Evolutionary conservation across 345 rosid species (phyloP), one percentile per base, ranked within the genome.

Genomic region (Corymbia maculata): DNA sequence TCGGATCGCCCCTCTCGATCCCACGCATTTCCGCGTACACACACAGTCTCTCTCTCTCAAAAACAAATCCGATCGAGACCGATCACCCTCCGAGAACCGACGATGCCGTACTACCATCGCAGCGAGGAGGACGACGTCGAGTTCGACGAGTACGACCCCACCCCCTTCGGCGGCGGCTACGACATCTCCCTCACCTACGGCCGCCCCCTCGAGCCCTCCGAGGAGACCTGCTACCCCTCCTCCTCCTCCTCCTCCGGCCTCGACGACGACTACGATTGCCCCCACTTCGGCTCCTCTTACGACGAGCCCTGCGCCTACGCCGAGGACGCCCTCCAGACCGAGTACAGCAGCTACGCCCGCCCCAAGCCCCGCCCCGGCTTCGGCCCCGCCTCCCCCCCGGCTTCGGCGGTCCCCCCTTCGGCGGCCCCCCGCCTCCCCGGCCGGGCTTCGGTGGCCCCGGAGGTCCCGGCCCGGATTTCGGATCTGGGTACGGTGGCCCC

Each of bases 161-260:
- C 97, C 44, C 99, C 99, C 0, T 98, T 96, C 92, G 95, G 96
- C 7, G 99, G 99, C 6, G 99, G 99, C 0, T 98, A 93, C 93
- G 97, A 97, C 92, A 64, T 97, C 86, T 49, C 86, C 8, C 59
- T 93, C 90, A 94, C 95, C 21, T 98, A 94, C 89, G 99, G 99
- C 49, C 98, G 98, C 64, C 97, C 99, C 16, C 90, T 97, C 70
- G 93, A 93, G 9, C 96, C 96, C 13, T 93, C 94, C 82, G 95
- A 93, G 1, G 97, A 96, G 80, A 96, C 92, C 49, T 98, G 99
- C 92, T 90, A 97, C 89, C 92, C 95, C 4, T 86, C 90, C 5
- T 91, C 95, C 2, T 86, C 89, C 4, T 89, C 90, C 53, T 95
- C 87, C 1, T 93, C 91, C 79, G 90, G 93, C 51, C 96, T 90